These are phyloP conservation scores for Olyra latifolia DNA, from an alignment of 176 grass and related monocot species.

Conservation along the genomic window DNA sequence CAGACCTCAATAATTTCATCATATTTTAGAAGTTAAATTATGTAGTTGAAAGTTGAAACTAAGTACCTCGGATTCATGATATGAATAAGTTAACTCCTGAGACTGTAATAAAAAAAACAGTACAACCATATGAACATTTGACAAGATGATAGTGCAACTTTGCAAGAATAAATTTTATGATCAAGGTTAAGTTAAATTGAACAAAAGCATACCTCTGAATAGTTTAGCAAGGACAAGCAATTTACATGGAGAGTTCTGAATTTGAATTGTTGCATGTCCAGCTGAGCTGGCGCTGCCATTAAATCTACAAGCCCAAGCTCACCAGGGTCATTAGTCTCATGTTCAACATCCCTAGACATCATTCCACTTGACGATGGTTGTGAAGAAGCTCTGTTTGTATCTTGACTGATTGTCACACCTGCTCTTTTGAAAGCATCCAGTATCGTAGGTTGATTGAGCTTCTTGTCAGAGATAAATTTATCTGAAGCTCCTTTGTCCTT, in stretches of 20 bases:
- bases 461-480: constrained; percentile 51
- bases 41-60: constrained; percentile 41
- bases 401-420: constrained; percentile 66
- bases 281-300: constrained; percentile 49
- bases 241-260: constrained; percentile 73
- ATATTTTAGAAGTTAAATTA: constrained; percentile 38
- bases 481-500: constrained; percentile 49
- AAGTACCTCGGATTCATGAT: constrained; percentile 77
- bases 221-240: constrained; percentile 70
- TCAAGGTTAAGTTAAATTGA: constrained; percentile 1
- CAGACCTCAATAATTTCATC: constrained; percentile 31
- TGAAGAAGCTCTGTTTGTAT: constrained; percentile 56
- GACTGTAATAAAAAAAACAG: constrained; percentile 44
- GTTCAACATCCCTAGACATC: constrained; percentile 42
- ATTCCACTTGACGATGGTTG: constrained; percentile 39
- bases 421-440: constrained; percentile 75
- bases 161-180: neutral
- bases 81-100: constrained; percentile 52
- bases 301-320: constrained; percentile 73
- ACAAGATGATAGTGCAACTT: constrained; percentile 18
- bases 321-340: constrained; percentile 40
- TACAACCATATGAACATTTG: neutral
- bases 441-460: constrained; percentile 73
- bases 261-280: constrained; percentile 86
- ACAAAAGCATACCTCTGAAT: constrained; percentile 62